Conservation (phyloP, 768 basidiomycete species). For the Fomitopsis pulvina region DNA sequence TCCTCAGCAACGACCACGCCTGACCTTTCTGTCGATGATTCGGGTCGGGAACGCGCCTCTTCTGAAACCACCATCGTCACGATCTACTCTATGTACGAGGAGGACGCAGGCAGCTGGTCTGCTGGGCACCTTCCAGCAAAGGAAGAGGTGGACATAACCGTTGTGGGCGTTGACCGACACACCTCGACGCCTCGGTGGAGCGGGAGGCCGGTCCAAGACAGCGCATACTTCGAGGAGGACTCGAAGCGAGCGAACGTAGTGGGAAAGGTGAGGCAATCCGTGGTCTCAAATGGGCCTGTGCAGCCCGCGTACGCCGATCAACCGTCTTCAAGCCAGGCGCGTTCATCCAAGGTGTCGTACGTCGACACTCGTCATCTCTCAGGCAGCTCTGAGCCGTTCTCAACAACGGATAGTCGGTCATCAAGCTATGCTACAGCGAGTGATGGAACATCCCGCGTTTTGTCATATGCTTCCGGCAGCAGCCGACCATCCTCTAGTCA, state of each 20-base stretch:
- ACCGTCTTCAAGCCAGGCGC: constrained; percentile 17
- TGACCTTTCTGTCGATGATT: constrained; percentile 27
- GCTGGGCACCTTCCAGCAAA: constrained; percentile 27
- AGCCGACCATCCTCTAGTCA: neutral
- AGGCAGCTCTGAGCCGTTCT: neutral
- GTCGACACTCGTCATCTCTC: neutral
- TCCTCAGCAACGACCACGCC: constrained; percentile 24
- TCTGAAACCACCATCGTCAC: constrained; percentile 75
- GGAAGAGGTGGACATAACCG: constrained; percentile 22
- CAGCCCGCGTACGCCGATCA: constrained; percentile 22
- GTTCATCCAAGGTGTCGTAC: neutral
- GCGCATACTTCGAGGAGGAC: constrained; percentile 24
- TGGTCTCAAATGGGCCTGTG: constrained; percentile 20
- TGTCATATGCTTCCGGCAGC: neutral
- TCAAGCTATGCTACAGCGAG: neutral
- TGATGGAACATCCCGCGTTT: neutral
- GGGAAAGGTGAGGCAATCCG: constrained; percentile 17
- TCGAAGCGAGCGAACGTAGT: constrained; percentile 17
- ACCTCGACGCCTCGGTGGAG: constrained; percentile 26
- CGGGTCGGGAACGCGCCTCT: constrained; percentile 44
- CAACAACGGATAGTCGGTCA: neutral
- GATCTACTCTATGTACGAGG: constrained; percentile 85
- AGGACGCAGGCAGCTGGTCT: constrained; percentile 49
- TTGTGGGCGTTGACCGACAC: constrained; percentile 23
- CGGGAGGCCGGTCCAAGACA: constrained; percentile 20